A percentile compares a stretch with the other conserved stretches of the same genome.
phyloP scores from a whole-genome alignment of 2,329 filamentous ascomycete genomes.

The Diaporthe capsici region DNA sequence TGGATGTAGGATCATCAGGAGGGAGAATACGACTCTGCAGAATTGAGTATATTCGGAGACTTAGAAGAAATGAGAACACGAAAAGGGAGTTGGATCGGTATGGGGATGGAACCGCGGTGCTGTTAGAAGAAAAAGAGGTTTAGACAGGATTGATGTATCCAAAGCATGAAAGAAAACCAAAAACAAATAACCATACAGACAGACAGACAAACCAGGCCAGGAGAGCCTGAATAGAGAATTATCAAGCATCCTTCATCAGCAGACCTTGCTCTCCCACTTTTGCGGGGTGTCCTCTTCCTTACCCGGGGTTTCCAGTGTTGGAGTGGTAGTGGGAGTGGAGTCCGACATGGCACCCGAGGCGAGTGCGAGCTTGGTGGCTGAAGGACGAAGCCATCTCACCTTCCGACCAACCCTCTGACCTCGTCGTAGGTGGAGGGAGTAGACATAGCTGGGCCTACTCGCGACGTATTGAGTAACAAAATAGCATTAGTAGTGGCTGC shows the following conservation, averaged over 20 bases:
- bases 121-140: neutral
- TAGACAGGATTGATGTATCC: conserved; percentile 25
- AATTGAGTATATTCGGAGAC: conserved; percentile 10
- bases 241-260: conserved; percentile 8
- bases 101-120: neutral
- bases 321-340: conserved; percentile 5
- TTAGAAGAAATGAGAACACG: neutral
- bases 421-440: too few relatives aligned
- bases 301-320: neutral
- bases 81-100: conserved; percentile 11
- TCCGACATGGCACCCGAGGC: neutral
- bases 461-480: neutral
- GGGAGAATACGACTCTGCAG: neutral
- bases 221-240: conserved; percentile 18
- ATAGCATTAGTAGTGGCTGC: neutral
- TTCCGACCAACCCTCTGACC: neutral
- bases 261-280: neutral
- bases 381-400: neutral
- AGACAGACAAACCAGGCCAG: neutral
- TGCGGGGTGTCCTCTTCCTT: neutral
- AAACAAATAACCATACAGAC: neutral
- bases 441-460: neutral
- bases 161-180: neutral
- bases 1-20: neutral
- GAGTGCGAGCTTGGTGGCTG: neutral